A percentile compares a stretch with the other conserved stretches of the same genome.
Conservation (phyloP, 306 rosid genomes). For the Rosa chinensis region DNA sequence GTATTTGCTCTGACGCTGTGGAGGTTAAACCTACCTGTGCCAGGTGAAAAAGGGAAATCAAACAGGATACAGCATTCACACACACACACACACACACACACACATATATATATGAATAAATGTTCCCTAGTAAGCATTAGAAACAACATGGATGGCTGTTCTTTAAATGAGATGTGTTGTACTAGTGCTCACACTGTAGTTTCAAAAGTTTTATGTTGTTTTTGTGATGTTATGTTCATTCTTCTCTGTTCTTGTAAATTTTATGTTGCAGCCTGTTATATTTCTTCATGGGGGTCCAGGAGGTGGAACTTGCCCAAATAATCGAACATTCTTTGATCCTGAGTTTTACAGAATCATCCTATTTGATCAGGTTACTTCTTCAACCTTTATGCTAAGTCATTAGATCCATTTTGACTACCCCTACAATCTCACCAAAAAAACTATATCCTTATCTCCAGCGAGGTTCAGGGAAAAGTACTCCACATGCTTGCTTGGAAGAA, state of each 20-base stretch:
- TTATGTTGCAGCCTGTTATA: slow-evolving; percentile 71
- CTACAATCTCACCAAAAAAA: slow-evolving; percentile 12
- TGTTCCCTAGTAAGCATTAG: neutral
- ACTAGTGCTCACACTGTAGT: neutral
- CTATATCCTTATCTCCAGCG: slow-evolving; percentile 49
- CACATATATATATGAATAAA: neutral
- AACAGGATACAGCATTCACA: neutral
- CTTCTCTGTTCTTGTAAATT: slow-evolving; percentile 19
- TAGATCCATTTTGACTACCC: neutral
- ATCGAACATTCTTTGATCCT: slow-evolving; percentile 82
- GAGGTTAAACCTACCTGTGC: neutral
- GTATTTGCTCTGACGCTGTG: neutral
- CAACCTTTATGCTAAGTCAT: slow-evolving; percentile 19
- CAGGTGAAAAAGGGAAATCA: neutral
- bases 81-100: no score
- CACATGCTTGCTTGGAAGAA: slow-evolving; percentile 92
- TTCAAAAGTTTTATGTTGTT: neutral
- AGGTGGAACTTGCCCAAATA: slow-evolving; percentile 89
- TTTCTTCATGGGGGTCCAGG: slow-evolving; percentile 98
- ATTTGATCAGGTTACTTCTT: slow-evolving; percentile 78
- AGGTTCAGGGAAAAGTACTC: slow-evolving; percentile 92
- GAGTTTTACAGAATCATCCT: slow-evolving; percentile 72
- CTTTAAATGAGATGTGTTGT: neutral
- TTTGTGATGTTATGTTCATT: slow-evolving; percentile 1
- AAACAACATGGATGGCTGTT: neutral